Evolutionary conservation across 768 basidiomycete genomes (phyloP).

Genomic region (Auriculariales sp.): DNA sequence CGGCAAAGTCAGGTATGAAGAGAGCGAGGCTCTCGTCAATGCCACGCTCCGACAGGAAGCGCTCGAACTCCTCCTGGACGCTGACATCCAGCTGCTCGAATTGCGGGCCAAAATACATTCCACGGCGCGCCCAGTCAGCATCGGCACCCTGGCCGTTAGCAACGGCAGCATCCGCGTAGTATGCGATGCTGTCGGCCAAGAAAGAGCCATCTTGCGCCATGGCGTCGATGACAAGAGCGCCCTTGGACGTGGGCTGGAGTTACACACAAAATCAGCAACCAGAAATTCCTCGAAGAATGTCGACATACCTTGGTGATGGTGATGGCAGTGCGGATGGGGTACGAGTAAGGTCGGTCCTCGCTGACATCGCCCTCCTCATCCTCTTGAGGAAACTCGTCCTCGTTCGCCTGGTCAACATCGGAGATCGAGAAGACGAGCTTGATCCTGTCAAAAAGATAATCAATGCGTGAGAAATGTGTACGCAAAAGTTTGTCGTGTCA

Average conservation of each 20-base stretch:
- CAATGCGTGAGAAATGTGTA: background rate
- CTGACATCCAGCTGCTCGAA: conserved; percentile 80
- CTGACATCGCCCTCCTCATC: conserved; percentile 22
- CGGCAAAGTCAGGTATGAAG: conserved; percentile 81
- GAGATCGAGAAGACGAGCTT: conserved; percentile 87
- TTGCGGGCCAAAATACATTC: conserved; percentile 84
- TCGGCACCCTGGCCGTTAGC: conserved; percentile 73
- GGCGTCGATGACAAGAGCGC: conserved; percentile 68
- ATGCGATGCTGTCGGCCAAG: conserved; percentile 80
- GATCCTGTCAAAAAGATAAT: conserved; percentile 33
- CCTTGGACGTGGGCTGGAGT: conserved; percentile 18
- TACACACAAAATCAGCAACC: background rate
- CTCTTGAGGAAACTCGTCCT: conserved; percentile 27
- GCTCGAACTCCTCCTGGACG: conserved; percentile 86
- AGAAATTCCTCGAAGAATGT: background rate
- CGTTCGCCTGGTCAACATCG: conserved; percentile 46
- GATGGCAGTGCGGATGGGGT: conserved; percentile 67
- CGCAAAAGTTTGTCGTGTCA: background rate
- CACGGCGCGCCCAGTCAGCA: conserved; percentile 86
- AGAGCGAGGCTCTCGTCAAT: conserved; percentile 67
- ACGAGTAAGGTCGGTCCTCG: conserved; percentile 24
- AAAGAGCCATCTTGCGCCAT: conserved; percentile 68
- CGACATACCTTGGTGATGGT: conserved; percentile 66
- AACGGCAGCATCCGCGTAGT: conserved; percentile 56
- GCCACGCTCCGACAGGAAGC: conserved; percentile 80